Evolutionary conservation across 1,284 basidiomycete genomes (phyloP).

Genomic region (Kwoniella shivajii): DNA sequence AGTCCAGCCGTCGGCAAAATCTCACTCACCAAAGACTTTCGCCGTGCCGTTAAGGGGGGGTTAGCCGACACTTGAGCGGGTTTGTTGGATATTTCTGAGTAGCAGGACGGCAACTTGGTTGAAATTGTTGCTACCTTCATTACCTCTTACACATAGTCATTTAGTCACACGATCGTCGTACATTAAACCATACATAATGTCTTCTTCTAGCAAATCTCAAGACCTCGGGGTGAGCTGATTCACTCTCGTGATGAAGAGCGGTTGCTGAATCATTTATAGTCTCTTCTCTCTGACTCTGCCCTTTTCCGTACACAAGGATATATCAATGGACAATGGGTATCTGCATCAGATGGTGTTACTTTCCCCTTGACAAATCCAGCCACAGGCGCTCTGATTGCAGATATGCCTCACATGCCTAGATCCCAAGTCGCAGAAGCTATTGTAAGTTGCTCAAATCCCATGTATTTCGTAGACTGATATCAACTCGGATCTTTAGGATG

Average conservation of each 20-base stretch:
- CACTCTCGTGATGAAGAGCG: background rate
- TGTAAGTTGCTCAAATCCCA: conserved; percentile 5
- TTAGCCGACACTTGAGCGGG: background rate
- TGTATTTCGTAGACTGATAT: background rate
- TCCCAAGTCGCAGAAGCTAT: conserved; percentile 16
- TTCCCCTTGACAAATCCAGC: conserved; percentile 65
- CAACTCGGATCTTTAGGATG: conserved; percentile 1
- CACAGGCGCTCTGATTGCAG: conserved; percentile 11
- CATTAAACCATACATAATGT: conserved; percentile 1
- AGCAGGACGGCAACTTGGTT: background rate
- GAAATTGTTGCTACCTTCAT: background rate
- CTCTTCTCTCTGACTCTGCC: conserved; percentile 66
- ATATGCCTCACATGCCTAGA: conserved; percentile 18
- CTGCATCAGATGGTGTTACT: conserved; percentile 68
- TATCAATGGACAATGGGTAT: conserved; percentile 80
- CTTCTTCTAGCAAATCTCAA: conserved; percentile 4
- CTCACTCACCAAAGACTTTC: no score
- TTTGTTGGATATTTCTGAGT: no score
- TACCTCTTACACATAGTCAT: background rate
- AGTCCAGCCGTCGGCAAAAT: no score
- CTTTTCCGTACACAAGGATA: conserved; percentile 75
- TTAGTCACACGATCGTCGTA: background rate
- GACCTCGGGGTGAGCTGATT: conserved; percentile 4
- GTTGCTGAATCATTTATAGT: background rate
- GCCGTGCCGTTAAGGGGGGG: no score